Evolutionary conservation across 306 rosid species (phyloP).

Genomic region (Prunus fruticosa): DNA sequence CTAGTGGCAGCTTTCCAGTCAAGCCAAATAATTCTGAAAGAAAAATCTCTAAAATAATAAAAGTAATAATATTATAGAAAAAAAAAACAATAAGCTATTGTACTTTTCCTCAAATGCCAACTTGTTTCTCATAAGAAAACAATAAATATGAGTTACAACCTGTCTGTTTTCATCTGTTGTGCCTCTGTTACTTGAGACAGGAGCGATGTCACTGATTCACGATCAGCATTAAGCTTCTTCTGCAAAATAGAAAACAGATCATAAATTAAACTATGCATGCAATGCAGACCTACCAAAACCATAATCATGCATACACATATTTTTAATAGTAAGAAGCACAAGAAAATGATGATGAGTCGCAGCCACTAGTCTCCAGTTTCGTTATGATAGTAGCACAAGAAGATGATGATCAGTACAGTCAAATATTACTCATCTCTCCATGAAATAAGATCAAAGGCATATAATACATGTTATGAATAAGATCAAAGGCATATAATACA

Average conservation of each 20-base stretch:
- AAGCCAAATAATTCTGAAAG: no score
- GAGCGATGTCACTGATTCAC: not conserved
- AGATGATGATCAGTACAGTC: no score
- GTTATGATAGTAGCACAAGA: no score
- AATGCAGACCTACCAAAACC: not conserved
- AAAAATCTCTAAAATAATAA: no score
- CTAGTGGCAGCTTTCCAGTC: no score
- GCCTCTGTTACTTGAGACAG: not conserved
- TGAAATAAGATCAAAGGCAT: no score
- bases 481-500: no score
- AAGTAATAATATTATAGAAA: no score
- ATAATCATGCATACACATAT: no score
- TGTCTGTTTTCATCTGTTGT: constrained; percentile 4
- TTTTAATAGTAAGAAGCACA: not conserved
- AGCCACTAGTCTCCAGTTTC: not conserved
- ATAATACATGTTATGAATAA: no score
- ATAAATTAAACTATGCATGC: not conserved
- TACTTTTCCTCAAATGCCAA: not conserved
- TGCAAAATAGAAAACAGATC: not conserved
- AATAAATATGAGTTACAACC: not conserved
- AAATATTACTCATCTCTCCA: no score
- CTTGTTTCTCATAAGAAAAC: not conserved
- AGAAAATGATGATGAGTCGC: not conserved
- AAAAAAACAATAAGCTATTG: no score
- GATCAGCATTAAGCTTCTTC: not conserved